Conservation (phyloP, 2,329 filamentous ascomycete species). For the Aspergillus pseudotamarii region DNA sequence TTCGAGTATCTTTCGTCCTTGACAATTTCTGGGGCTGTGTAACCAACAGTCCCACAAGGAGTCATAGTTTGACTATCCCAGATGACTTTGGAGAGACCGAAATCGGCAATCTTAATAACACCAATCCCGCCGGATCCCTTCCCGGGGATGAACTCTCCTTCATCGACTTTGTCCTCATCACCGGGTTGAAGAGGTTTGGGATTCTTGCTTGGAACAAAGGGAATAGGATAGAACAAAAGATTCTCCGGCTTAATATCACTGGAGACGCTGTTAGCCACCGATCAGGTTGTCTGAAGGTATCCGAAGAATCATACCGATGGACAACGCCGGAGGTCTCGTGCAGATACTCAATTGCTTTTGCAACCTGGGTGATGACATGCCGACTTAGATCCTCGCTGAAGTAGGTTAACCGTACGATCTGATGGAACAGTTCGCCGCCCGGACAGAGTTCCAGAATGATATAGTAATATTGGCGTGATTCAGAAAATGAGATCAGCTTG, state of each 20-base stretch:
- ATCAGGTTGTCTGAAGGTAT: not conserved
- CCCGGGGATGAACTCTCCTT: conserved; percentile 86
- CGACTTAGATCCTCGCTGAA: conserved; percentile 95
- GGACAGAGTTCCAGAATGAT: conserved; percentile 94
- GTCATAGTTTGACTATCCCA: conserved; percentile 99
- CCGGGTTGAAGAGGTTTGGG: conserved; percentile 82
- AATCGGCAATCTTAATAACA: conserved; percentile 95
- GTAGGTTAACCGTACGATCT: conserved; percentile 96
- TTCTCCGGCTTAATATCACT: conserved; percentile 90
- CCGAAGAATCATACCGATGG: conserved; percentile 72
- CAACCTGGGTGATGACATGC: conserved; percentile 93
- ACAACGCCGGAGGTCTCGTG: conserved; percentile 95
- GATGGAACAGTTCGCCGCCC: conserved; percentile 95
- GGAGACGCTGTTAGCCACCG: not conserved
- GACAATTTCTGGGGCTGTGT: conserved; percentile 97
- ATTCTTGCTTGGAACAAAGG: conserved; percentile 75
- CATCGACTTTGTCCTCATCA: conserved; percentile 95
- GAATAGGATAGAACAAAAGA: conserved; percentile 85
- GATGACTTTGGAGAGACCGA: conserved; percentile 94
- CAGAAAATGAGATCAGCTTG: conserved; percentile 89
- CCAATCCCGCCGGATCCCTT: conserved; percentile 88
- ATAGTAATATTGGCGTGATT: conserved; percentile 95
- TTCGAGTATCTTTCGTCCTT: conserved; percentile 99
- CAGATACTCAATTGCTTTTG: conserved; percentile 89
- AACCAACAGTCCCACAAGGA: conserved; percentile 97